Conservation (phyloP, 1,139 yeast genomes). For the Pichia sp. region DNA sequence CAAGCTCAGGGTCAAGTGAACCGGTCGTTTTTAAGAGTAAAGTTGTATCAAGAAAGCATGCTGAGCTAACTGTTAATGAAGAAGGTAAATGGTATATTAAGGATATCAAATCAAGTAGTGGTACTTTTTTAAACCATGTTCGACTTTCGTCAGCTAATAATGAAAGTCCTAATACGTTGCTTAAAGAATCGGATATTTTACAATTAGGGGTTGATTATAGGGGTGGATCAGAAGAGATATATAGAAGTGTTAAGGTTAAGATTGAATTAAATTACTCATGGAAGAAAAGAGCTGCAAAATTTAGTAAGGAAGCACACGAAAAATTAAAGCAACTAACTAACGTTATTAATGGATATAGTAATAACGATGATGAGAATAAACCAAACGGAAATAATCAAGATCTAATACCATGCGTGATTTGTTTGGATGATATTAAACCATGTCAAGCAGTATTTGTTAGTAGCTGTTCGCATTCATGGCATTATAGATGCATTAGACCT, state of each 20-base stretch:
- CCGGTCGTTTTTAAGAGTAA: constrained; percentile 88
- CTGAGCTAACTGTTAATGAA: constrained; percentile 65
- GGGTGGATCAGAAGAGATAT: constrained; percentile 92
- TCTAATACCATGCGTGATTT: constrained; percentile 63
- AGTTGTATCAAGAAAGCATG: constrained; percentile 90
- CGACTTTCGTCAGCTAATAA: constrained; percentile 78
- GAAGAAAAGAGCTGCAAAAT: constrained; percentile 77
- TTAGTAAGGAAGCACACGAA: constrained; percentile 71
- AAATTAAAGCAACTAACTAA: constrained; percentile 49
- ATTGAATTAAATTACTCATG: constrained; percentile 87
- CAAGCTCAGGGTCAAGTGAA: constrained; percentile 65
- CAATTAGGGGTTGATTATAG: constrained; percentile 95
- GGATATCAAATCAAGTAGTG: constrained; percentile 86
- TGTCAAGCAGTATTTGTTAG: constrained; percentile 89
- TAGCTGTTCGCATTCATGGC: constrained; percentile 97
- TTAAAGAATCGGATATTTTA: constrained; percentile 80
- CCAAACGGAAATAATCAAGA: constrained; percentile 46
- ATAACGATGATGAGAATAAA: not conserved
- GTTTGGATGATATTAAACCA: constrained; percentile 75
- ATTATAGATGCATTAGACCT: constrained; percentile 89
- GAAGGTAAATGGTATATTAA: constrained; percentile 80
- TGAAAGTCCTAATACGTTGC: constrained; percentile 56
- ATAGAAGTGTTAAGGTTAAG: constrained; percentile 86
- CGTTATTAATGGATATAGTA: not conserved
- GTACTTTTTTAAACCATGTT: constrained; percentile 85